Conservation (phyloP, 768 basidiomycete species). For the Agaricus blazei region DNA sequence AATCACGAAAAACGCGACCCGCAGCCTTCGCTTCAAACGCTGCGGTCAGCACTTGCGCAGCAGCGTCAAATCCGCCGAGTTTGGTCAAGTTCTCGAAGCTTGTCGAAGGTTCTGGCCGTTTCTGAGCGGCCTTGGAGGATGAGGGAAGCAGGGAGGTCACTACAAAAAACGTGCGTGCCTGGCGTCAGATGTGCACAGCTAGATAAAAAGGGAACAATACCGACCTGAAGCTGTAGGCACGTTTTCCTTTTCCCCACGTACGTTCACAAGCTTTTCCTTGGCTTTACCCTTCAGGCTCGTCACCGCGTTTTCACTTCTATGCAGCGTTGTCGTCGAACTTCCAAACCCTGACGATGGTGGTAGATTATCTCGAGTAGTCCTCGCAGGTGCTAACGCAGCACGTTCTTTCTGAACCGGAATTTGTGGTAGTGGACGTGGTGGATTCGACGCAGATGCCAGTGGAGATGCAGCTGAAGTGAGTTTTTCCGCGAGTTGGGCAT, state of each 20-base stretch:
- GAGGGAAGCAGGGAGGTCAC: not conserved
- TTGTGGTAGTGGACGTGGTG: conserved; percentile 3
- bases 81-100: conserved; percentile 17
- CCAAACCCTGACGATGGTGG: conserved; percentile 3
- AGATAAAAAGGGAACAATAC: not conserved
- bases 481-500: conserved; percentile 15
- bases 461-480: not conserved
- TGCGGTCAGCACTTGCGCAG: conserved; percentile 37
- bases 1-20: conserved; percentile 62
- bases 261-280: conserved; percentile 4
- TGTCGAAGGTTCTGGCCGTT: not conserved
- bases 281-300: conserved; percentile 9
- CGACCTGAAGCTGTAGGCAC: conserved; percentile 18
- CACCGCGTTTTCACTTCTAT: conserved; percentile 2
- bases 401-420: conserved; percentile 6
- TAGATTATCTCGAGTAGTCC: conserved; percentile 14
- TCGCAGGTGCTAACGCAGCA: not conserved
- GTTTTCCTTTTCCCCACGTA: conserved; percentile 25
- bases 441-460: not conserved
- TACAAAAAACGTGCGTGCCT: not conserved
- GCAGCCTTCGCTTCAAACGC: conserved; percentile 68
- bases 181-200: not conserved
- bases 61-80: conserved; percentile 64
- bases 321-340: conserved; percentile 2
- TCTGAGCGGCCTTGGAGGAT: not conserved